Conservation (phyloP, 805 yeast species). For the Yarrowia sp. region DNA sequence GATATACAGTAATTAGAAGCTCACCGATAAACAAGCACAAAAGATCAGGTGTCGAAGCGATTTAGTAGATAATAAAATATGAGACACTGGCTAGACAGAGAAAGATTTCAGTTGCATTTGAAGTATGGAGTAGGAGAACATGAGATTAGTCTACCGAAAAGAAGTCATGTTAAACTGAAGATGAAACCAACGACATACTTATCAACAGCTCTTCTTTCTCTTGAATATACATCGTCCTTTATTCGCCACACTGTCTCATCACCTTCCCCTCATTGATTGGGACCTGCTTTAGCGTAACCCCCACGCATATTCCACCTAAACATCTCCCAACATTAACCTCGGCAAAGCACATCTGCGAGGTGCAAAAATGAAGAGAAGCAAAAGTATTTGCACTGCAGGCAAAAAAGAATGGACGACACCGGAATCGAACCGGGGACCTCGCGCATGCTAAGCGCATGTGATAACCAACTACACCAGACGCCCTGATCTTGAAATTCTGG, state of each 20-base stretch:
- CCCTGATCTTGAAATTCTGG: background rate
- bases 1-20: too few relatives aligned
- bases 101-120: too few relatives aligned
- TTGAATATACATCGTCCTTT: too few relatives aligned
- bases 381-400: background rate
- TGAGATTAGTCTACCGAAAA: too few relatives aligned
- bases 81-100: background rate
- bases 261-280: constrained; percentile 4
- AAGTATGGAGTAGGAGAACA: too few relatives aligned
- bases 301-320: background rate
- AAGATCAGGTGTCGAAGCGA: too few relatives aligned
- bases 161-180: too few relatives aligned
- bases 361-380: background rate
- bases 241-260: too few relatives aligned
- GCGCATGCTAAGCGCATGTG: constrained; percentile 39
- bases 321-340: background rate
- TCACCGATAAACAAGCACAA: too few relatives aligned
- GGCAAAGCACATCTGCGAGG: background rate
- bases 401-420: constrained; percentile 35
- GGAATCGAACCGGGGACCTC: constrained; percentile 39
- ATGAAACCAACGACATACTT: too few relatives aligned
- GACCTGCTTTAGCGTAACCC: constrained; percentile 6
- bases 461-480: constrained; percentile 38
- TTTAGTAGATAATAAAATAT: background rate
- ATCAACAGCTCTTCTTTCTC: too few relatives aligned